These are phyloP conservation scores for Acanthamoeba polyphaga DNA, from an alignment of 208 protist species.

Conservation along the genomic window DNA sequence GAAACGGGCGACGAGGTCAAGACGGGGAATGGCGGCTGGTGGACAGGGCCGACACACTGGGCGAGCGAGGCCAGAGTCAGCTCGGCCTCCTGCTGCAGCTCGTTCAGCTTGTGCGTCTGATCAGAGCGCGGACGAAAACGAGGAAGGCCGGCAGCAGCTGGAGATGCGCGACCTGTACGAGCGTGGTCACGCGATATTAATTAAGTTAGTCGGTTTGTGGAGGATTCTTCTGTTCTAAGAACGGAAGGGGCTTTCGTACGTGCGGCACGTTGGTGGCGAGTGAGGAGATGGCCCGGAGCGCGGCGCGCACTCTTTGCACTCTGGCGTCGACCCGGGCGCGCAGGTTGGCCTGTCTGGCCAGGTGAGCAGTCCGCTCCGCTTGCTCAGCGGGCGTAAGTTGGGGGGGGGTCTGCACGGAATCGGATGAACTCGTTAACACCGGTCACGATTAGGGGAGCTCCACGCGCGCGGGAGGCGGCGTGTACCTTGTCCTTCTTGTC, in stretches of 20 bases:
- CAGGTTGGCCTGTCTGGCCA: conserved; percentile 20
- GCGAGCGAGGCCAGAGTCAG: conserved; percentile 14
- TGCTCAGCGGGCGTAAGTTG: conserved; percentile 33
- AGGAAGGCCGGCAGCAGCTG: conserved; percentile 62
- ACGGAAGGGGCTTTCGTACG: not conserved
- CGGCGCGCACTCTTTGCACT: not conserved
- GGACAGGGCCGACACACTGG: not conserved
- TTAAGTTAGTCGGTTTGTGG: not conserved
- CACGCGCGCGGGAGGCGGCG: not conserved
- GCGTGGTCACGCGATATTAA: not conserved
- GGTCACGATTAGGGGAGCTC: not conserved
- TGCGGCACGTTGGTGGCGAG: conserved; percentile 42
- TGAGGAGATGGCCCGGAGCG: conserved; percentile 23
- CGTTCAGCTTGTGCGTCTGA: conserved; percentile 17
- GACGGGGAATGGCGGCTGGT: not conserved
- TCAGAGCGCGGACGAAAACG: conserved; percentile 1
- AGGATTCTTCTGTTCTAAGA: not conserved
- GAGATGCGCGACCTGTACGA: conserved; percentile 3
- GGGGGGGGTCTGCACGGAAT: not conserved
- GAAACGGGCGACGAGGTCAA: not conserved
- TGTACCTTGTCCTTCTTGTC: conserved; percentile 34
- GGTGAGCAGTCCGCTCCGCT: conserved; percentile 9
- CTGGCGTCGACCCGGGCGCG: conserved; percentile 19
- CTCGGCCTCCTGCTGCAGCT: conserved; percentile 48
- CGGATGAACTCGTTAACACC: not conserved